Evolutionary conservation across 805 yeast genomes (phyloP).

Genomic region (Alloascoidea africana): DNA sequence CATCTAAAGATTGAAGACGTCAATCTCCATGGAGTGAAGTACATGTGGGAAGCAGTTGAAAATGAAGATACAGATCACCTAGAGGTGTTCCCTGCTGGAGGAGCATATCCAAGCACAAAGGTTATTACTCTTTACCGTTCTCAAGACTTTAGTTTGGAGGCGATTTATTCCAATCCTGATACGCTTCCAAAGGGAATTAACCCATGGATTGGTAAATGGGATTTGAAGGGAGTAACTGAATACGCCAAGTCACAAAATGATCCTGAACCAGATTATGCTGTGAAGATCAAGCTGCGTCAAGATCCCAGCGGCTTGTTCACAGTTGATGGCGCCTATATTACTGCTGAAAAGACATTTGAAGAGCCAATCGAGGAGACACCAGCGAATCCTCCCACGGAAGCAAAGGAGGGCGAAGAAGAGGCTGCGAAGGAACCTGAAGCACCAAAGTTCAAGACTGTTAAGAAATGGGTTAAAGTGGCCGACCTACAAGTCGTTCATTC

Average conservation of each 20-base stretch:
- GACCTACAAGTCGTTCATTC: constrained; percentile 47
- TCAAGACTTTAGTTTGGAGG: constrained; percentile 75
- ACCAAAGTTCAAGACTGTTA: constrained; percentile 78
- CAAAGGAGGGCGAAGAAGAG: constrained; percentile 28
- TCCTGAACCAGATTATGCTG: constrained; percentile 53
- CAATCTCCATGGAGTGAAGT: constrained; percentile 84
- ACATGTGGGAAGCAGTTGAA: constrained; percentile 79
- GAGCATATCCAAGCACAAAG: constrained; percentile 88
- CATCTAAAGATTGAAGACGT: constrained; percentile 96
- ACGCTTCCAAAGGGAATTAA: constrained; percentile 59
- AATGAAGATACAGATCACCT: constrained; percentile 81
- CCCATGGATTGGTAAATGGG: constrained; percentile 69
- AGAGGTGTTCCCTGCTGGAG: constrained; percentile 95
- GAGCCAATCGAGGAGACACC: constrained; percentile 65
- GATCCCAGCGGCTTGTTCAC: constrained; percentile 94
- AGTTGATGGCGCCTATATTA: constrained; percentile 88
- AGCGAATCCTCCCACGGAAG: not conserved
- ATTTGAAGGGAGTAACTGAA: constrained; percentile 67
- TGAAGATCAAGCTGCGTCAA: constrained; percentile 89
- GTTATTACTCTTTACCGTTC: constrained; percentile 87
- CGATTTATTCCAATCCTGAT: constrained; percentile 65
- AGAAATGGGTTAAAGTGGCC: constrained; percentile 86
- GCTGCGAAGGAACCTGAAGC: constrained; percentile 28
- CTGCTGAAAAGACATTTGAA: constrained; percentile 79
- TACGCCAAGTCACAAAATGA: constrained; percentile 33